Evolutionary conservation across 306 rosid species (phyloP).

Genomic region (Geum urbanum): DNA sequence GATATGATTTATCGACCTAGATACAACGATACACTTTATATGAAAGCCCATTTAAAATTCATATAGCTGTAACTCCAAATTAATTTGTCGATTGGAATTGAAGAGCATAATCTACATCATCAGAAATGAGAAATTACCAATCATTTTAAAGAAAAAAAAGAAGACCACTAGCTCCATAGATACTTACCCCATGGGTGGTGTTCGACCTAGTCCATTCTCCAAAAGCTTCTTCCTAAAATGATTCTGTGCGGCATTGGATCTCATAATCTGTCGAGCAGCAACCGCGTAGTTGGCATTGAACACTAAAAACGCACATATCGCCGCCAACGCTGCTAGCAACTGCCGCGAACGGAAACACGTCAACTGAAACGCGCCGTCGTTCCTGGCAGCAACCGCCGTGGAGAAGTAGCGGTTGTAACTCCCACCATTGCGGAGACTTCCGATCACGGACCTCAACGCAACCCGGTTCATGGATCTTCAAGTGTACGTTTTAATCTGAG

Average conservation of each 20-base stretch:
- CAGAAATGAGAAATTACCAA: background rate
- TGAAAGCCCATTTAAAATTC: too few species aligned
- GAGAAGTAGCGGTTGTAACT: slow-evolving; percentile 15
- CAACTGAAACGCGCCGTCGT: slow-evolving; percentile 26
- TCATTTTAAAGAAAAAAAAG: background rate
- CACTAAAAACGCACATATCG: background rate
- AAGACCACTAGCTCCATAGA: background rate
- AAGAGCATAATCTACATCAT: too few species aligned
- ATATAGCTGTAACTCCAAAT: too few species aligned
- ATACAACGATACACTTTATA: too few species aligned
- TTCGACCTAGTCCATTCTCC: slow-evolving; percentile 1
- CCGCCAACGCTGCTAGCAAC: background rate
- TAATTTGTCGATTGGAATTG: too few species aligned
- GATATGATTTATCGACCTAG: too few species aligned
- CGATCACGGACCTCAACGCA: slow-evolving; percentile 35
- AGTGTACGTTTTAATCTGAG: too few species aligned
- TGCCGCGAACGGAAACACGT: slow-evolving; percentile 19
- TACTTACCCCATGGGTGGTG: slow-evolving; percentile 13
- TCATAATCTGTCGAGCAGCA: background rate
- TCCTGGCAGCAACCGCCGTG: slow-evolving; percentile 25
- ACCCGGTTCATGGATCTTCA: slow-evolving; percentile 35
- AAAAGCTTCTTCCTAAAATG: background rate
- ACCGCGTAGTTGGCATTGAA: background rate
- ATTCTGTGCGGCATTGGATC: background rate
- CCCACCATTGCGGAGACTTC: slow-evolving; percentile 34